These are phyloP conservation scores for Globisporangium lucens DNA, from an alignment of 352 stramenopile species.

Conservation along the genomic window DNA sequence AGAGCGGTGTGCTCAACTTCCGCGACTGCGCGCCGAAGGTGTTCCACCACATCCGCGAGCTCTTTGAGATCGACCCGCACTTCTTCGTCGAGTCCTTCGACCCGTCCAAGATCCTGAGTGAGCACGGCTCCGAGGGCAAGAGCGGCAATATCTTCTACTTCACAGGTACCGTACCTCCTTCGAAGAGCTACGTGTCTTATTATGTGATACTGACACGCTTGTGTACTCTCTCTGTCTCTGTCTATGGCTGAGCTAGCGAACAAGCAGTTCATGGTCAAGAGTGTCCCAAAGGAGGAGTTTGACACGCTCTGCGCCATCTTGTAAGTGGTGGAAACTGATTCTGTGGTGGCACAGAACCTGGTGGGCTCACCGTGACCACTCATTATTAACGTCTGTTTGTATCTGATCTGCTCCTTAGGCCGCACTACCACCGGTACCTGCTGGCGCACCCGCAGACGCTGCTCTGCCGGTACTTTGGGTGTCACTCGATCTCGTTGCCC, in stretches of 20 bases:
- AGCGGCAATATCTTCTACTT: slow-evolving; percentile 90
- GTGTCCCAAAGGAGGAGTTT: slow-evolving; percentile 82
- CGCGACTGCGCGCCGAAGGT: slow-evolving; percentile 75
- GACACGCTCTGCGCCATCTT: slow-evolving; percentile 77
- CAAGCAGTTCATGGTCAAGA: slow-evolving; percentile 89
- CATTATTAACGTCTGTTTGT: background rate
- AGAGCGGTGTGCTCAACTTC: slow-evolving; percentile 60
- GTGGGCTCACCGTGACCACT: background rate
- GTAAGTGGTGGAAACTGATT: slow-evolving; percentile 23
- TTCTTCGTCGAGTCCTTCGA: slow-evolving; percentile 81
- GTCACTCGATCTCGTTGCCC: slow-evolving; percentile 81
- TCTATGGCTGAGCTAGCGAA: slow-evolving; percentile 40
- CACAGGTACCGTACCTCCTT: slow-evolving; percentile 29
- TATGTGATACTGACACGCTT: slow-evolving; percentile 3
- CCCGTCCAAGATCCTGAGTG: slow-evolving; percentile 59
- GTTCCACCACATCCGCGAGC: slow-evolving; percentile 72
- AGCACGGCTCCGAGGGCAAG: slow-evolving; percentile 80
- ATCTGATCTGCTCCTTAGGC: background rate
- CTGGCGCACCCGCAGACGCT: slow-evolving; percentile 69
- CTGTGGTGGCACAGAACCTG: background rate
- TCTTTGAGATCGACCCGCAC: slow-evolving; percentile 66
- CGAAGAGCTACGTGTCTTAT: background rate
- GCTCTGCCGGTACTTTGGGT: slow-evolving; percentile 82
- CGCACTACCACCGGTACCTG: slow-evolving; percentile 79
- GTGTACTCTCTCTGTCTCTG: background rate